Conservation (phyloP, 2,329 filamentous ascomycete species). For the Parasarocladium wereldwijsianum region DNA sequence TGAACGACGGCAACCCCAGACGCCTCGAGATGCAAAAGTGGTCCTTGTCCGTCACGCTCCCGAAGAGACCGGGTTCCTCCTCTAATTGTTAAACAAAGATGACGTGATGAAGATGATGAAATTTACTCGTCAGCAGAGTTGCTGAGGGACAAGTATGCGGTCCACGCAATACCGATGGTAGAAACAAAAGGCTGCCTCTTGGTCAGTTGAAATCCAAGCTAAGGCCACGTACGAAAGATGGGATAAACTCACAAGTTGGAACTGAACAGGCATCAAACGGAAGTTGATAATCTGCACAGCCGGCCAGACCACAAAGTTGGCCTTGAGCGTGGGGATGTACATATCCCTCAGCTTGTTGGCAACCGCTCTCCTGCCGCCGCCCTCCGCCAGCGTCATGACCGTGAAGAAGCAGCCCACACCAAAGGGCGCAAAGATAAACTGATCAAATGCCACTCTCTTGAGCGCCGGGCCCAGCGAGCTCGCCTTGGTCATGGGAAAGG, state of each 20-base stretch:
- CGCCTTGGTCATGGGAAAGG: slow-evolving; percentile 74
- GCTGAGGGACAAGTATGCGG: slow-evolving; percentile 83
- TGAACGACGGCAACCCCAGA: too few species aligned
- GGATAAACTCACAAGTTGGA: slow-evolving; percentile 69
- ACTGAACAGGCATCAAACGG: slow-evolving; percentile 83
- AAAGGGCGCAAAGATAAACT: slow-evolving; percentile 82
- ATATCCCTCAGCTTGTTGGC: slow-evolving; percentile 80
- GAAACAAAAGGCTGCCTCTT: slow-evolving; percentile 76
- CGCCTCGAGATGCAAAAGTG: too few species aligned
- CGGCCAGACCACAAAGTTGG: slow-evolving; percentile 92
- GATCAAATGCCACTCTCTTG: slow-evolving; percentile 85
- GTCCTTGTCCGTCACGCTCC: too few species aligned
- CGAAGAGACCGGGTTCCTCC: too few species aligned
- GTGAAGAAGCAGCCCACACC: slow-evolving; percentile 84
- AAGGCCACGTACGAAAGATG: too few species aligned
- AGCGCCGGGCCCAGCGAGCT: slow-evolving; percentile 62
- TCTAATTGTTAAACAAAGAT: too few species aligned
- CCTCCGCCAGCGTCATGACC: slow-evolving; percentile 91
- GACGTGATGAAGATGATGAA: neutral
- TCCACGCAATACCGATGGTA: slow-evolving; percentile 92
- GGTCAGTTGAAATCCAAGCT: neutral
- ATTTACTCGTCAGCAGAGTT: slow-evolving; percentile 63
- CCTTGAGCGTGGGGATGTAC: slow-evolving; percentile 86
- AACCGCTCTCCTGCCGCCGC: slow-evolving; percentile 69
- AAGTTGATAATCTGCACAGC: slow-evolving; percentile 96